Percentiles rank a stretch among this genome's conserved stretches.
Evolutionary conservation across 1,139 yeast genomes (phyloP).

Genomic region (Geotrichum bryndzae): DNA sequence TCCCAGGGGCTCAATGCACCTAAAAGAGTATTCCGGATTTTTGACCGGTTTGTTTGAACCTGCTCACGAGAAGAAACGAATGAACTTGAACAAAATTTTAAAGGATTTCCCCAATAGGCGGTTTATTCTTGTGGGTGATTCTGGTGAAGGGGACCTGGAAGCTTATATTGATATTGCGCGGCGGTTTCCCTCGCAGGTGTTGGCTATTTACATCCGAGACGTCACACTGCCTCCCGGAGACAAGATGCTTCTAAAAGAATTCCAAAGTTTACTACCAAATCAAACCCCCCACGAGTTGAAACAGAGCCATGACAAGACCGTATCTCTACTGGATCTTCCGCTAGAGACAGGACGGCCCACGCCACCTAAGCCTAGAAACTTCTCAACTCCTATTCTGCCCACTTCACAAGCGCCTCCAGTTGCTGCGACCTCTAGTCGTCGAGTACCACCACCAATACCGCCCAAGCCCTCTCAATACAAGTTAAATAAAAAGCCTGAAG

Average conservation of each 20-base stretch:
- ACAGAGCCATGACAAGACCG: not conserved
- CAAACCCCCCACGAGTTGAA: not conserved
- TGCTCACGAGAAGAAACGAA: slow-evolving; percentile 70
- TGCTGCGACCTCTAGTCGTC: slow-evolving; percentile 16
- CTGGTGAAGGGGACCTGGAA: slow-evolving; percentile 92
- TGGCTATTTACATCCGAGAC: slow-evolving; percentile 75
- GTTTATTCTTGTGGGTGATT: slow-evolving; percentile 85
- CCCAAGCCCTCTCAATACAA: slow-evolving; percentile 11
- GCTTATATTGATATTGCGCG: slow-evolving; percentile 74
- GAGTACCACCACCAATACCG: slow-evolving; percentile 17
- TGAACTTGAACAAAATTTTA: slow-evolving; percentile 57
- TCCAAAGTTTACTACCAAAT: no score
- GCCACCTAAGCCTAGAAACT: slow-evolving; percentile 7
- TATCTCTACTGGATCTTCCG: not conserved
- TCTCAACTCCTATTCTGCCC: slow-evolving; percentile 20
- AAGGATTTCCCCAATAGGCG: slow-evolving; percentile 69
- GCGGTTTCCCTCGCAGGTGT: slow-evolving; percentile 53
- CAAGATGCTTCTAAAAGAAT: no score
- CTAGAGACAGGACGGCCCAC: not conserved
- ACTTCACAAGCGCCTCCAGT: slow-evolving; percentile 21
- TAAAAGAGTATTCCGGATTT: slow-evolving; percentile 80
- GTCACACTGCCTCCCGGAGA: slow-evolving; percentile 43
- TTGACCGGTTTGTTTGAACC: slow-evolving; percentile 81
- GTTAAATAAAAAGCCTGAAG: not conserved
- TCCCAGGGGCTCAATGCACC: slow-evolving; percentile 74